A percentile compares a stretch with the other conserved stretches of the same genome.
phyloP scores from a whole-genome alignment of 148 eudicot genomes.

The Nepenthes mirabilis region DNA sequence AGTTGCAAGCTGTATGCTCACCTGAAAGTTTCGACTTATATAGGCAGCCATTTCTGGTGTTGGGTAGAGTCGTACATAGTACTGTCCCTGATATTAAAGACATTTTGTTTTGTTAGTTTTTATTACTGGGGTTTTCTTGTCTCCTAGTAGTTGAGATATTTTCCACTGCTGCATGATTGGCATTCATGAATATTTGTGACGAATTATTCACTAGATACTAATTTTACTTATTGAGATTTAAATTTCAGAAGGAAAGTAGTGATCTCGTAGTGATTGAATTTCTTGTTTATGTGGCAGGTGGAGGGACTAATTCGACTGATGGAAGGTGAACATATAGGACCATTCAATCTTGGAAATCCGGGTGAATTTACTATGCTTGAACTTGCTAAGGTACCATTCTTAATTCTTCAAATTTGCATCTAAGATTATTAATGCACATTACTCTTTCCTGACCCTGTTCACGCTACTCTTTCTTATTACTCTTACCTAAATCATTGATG shows the following conservation, averaged over 20 bases:
- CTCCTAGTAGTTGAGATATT: background rate
- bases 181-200: no score
- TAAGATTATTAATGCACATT: no score
- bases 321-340: constrained; percentile 93
- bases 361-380: constrained; percentile 99
- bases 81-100: background rate
- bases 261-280: background rate
- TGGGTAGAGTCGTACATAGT: no score
- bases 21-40: no score
- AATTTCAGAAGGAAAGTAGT: background rate
- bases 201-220: background rate
- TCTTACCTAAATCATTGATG: no score
- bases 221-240: background rate
- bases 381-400: constrained; percentile 70
- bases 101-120: background rate
- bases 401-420: background rate
- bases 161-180: background rate
- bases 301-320: constrained; percentile 90
- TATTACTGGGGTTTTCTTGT: background rate
- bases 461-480: no score
- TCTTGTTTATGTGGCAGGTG: constrained; percentile 30
- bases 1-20: no score
- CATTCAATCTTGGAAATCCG: constrained; percentile 85
- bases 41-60: no score
- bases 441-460: no score